Evolutionary conservation across 768 basidiomycete species (phyloP), one percentile per base, ranked within the genome.

Genomic region (Pisolithus microcarpus): DNA sequence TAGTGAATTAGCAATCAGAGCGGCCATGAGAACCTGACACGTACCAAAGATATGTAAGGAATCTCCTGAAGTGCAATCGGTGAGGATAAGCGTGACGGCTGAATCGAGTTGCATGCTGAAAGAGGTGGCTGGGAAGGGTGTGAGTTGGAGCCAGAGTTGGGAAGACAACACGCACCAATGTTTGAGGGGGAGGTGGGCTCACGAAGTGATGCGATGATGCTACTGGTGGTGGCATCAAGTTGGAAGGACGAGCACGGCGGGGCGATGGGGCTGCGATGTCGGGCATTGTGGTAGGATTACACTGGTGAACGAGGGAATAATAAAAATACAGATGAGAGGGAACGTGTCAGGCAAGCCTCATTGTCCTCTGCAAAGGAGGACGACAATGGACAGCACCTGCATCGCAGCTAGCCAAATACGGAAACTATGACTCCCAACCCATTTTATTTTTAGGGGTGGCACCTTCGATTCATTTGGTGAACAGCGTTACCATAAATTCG

Each of bases 221-320:
- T 37, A 24, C 49, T 11, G 56, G 44, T 21, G 37, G 45, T 38
- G 49, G 55, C 36, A 43, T 23, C 3, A 42, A 48, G 11, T 55
- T 36, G 42, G 44, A 51, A 28, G 59, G 62, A 15, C 61, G 54
- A 24, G 68, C 65, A 49, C 56, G 55, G 58, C 69, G 70, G 11
- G 73, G 70, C 8, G 65, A 61, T 21, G 74, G 72, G 15, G 72
- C 68, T 60, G 73, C 52, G 65, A 78, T 74, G 63, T 72, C 58
- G 55, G 70, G 68, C 71, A 75, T 74, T 55, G 57, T 48, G 36
- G 50, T 31, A 36, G 34, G 19, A 19, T 34, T 21, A 19, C 38
- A 13, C 23, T 21, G 31, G 19, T 49, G 26, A 37, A 46, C 43
- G 50, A 46, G 51, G 44, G 30, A 61, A 64, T 60, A 65, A 61